Evolutionary conservation across 2,329 filamentous ascomycete species (phyloP).

Genomic region (Sphaerostilbella broomeana): DNA sequence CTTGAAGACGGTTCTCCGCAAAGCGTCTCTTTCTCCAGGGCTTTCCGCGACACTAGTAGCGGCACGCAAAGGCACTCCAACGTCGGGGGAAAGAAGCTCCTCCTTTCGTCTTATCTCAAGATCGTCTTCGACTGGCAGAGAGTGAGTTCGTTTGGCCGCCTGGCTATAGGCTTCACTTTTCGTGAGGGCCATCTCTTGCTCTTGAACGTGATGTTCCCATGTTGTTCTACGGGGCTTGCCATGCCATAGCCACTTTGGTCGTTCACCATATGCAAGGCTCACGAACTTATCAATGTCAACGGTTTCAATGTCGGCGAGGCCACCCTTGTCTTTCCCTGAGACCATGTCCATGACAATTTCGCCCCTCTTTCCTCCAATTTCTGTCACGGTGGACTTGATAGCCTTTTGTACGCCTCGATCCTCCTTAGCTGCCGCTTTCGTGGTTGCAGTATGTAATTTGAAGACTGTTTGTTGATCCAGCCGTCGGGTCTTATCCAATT

Average conservation of each 20-base stretch:
- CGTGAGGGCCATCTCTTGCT: slow-evolving; percentile 46
- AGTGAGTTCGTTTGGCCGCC: slow-evolving; percentile 44
- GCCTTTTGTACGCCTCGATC: slow-evolving; percentile 89
- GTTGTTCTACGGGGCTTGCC: slow-evolving; percentile 71
- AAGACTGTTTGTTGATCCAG: slow-evolving; percentile 80
- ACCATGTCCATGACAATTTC: slow-evolving; percentile 97
- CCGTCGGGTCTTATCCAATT: slow-evolving; percentile 68
- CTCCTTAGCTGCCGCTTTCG: slow-evolving; percentile 82
- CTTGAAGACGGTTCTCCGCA: slow-evolving; percentile 65
- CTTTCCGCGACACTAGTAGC: slow-evolving; percentile 41
- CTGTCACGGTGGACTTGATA: slow-evolving; percentile 90
- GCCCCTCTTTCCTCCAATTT: slow-evolving; percentile 87
- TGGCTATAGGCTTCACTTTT: slow-evolving; percentile 41
- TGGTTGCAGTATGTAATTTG: slow-evolving; percentile 72
- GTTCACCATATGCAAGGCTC: slow-evolving; percentile 69
- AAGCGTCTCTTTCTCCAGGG: slow-evolving; percentile 47
- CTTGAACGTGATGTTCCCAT: slow-evolving; percentile 39
- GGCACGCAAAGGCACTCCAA: slow-evolving; percentile 38
- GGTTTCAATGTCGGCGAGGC: slow-evolving; percentile 89
- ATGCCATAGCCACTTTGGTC: slow-evolving; percentile 89
- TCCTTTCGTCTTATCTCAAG: slow-evolving; percentile 38
- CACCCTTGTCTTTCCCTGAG: slow-evolving; percentile 75
- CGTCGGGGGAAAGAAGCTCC: slow-evolving; percentile 38
- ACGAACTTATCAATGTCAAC: slow-evolving; percentile 81
- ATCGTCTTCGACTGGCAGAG: slow-evolving; percentile 48